Evolutionary conservation across 140 eudicot genomes (phyloP).

Genomic region (Flaveria floridana): DNA sequence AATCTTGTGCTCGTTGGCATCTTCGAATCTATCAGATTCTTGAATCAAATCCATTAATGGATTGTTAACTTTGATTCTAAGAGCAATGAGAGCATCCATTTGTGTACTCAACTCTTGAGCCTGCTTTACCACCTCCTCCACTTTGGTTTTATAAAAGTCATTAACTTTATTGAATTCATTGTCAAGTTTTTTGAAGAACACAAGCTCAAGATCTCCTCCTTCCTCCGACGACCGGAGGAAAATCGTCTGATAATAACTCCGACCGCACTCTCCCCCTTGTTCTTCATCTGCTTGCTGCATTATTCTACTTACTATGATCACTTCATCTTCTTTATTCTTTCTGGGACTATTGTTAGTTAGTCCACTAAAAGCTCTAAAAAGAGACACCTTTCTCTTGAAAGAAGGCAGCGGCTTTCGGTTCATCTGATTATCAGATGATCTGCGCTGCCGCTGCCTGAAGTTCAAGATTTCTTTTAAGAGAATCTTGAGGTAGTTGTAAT

Average conservation of each 20-base stretch:
- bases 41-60: slow-evolving; percentile 50
- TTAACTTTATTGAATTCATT: slow-evolving; percentile 63
- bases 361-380: slow-evolving; percentile 72
- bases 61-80: slow-evolving; percentile 50
- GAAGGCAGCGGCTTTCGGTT: background rate
- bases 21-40: background rate
- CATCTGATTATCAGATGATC: background rate
- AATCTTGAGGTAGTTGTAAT: slow-evolving; percentile 49
- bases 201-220: slow-evolving; percentile 60
- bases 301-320: slow-evolving; percentile 44
- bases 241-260: slow-evolving; percentile 42
- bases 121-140: slow-evolving; percentile 45
- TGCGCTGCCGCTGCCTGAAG: slow-evolving; percentile 26
- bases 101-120: slow-evolving; percentile 56
- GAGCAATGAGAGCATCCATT: slow-evolving; percentile 72
- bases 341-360: slow-evolving; percentile 23
- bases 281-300: slow-evolving; percentile 41
- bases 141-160: slow-evolving; percentile 49
- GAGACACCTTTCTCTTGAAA: slow-evolving; percentile 39
- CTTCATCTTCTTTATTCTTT: slow-evolving; percentile 49
- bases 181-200: slow-evolving; percentile 56
- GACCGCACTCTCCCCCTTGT: slow-evolving; percentile 13
- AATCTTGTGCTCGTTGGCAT: slow-evolving; percentile 16
- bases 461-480: slow-evolving; percentile 44
- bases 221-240: slow-evolving; percentile 60